Conservation (phyloP, 139 green algal genomes). For the Limnomonas spitsbergensis region DNA sequence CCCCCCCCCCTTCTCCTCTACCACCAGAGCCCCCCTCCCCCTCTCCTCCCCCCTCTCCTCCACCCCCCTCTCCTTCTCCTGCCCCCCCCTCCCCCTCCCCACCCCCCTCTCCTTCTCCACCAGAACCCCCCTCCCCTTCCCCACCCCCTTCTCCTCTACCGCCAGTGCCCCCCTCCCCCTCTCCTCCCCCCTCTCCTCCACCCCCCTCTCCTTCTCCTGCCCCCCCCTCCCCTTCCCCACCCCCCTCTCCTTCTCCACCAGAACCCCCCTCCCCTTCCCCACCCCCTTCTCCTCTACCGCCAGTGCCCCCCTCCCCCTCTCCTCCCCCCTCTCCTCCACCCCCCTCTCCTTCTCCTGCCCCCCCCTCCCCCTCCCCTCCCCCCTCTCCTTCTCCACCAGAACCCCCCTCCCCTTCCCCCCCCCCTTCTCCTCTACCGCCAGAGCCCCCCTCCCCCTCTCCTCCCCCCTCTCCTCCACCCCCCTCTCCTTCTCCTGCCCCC, state of each 20-base stretch:
- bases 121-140: neutral
- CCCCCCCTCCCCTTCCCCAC: neutral
- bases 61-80: neutral
- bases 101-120: neutral
- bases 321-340: neutral
- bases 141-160: neutral
- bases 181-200: neutral
- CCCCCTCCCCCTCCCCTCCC: neutral
- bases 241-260: neutral
- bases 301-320: neutral
- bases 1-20: neutral
- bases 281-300: neutral
- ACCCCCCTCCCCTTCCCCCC: neutral
- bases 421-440: neutral
- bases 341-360: neutral
- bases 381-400: neutral
- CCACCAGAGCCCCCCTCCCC: neutral
- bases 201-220: neutral
- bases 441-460: neutral
- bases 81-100: neutral
- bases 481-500: neutral
- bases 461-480: neutral
- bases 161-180: neutral
- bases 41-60: neutral
- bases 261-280: neutral